These are phyloP conservation scores for Patellaria atrata DNA, from an alignment of 495 filamentous ascomycete species.

Conservation along the genomic window DNA sequence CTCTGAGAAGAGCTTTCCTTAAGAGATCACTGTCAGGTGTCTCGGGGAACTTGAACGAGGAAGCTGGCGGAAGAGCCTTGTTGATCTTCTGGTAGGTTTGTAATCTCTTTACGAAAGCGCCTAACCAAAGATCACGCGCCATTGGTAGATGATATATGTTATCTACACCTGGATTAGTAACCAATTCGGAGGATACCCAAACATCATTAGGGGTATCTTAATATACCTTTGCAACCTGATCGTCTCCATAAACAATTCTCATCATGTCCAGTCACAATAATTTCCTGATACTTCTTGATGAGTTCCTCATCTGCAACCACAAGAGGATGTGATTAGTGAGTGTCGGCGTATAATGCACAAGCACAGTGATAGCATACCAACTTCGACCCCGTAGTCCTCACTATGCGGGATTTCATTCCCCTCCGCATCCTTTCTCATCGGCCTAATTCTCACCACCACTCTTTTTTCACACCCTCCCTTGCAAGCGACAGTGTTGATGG, in stretches of 20 bases:
- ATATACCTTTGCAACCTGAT: slow-evolving; percentile 67
- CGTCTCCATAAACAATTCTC: slow-evolving; percentile 76
- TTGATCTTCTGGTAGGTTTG: slow-evolving; percentile 18
- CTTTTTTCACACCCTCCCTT: slow-evolving; percentile 65
- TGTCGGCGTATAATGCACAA: not conserved
- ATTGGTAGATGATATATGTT: slow-evolving; percentile 30
- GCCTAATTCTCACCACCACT: slow-evolving; percentile 55
- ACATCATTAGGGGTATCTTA: not conserved
- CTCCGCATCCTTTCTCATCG: slow-evolving; percentile 13
- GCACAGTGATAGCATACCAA: slow-evolving; percentile 7
- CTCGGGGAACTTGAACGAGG: slow-evolving; percentile 12
- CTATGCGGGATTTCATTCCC: slow-evolving; percentile 43
- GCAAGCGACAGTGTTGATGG: slow-evolving; percentile 69
- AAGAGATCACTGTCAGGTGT: not conserved
- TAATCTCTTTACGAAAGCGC: slow-evolving; percentile 23
- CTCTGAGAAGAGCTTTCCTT: slow-evolving; percentile 9
- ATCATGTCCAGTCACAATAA: slow-evolving; percentile 64
- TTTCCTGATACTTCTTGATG: slow-evolving; percentile 58
- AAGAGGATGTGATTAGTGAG: not conserved
- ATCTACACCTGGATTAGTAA: slow-evolving; percentile 10
- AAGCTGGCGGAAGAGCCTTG: slow-evolving; percentile 10
- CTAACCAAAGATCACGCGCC: slow-evolving; percentile 17
- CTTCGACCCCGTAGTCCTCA: slow-evolving; percentile 45
- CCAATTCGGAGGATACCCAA: no score
- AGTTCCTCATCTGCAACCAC: slow-evolving; percentile 43